phyloP scores from a whole-genome alignment of 202 grass and related monocot genomes.

The Panicum hallii region DNA sequence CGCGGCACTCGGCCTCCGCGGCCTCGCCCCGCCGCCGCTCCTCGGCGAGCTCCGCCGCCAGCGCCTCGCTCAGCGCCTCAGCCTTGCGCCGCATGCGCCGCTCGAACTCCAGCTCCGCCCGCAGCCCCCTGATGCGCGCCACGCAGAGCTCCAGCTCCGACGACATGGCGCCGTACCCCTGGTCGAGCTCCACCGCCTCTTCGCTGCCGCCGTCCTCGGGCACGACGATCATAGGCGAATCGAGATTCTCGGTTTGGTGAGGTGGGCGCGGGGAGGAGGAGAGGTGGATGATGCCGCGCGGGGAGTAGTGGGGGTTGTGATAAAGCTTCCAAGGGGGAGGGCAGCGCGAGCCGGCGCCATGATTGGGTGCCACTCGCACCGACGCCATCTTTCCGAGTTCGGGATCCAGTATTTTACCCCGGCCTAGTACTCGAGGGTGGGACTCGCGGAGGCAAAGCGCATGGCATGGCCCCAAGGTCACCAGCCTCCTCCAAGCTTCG shows the following conservation, averaged over 20 bases:
- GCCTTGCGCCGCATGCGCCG: conserved; percentile 65
- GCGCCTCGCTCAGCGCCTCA: conserved; percentile 57
- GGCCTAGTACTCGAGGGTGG: background rate
- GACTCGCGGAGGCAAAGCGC: background rate
- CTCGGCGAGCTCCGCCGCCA: conserved; percentile 60
- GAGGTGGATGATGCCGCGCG: background rate
- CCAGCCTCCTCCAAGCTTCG: conserved; percentile 11
- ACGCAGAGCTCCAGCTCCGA: conserved; percentile 54
- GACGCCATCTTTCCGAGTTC: conserved; percentile 48
- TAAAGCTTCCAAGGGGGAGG: conserved; percentile 66
- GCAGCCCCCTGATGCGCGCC: conserved; percentile 44
- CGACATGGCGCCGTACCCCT: conserved; percentile 32
- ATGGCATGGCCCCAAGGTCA: conserved; percentile 25
- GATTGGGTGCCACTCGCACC: conserved; percentile 54
- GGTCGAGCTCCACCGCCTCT: background rate
- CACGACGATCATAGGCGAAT: conserved; percentile 49
- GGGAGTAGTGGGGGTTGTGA: conserved; percentile 66
- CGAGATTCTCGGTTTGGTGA: background rate
- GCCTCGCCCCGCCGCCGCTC: conserved; percentile 61
- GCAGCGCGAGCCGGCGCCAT: conserved; percentile 38
- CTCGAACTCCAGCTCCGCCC: conserved; percentile 67
- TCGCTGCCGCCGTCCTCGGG: conserved; percentile 13
- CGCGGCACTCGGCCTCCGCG: conserved; percentile 46
- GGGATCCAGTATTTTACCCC: conserved; percentile 44
- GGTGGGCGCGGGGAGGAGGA: background rate